Base-by-base conservation (phyloP, 192 early-diverging fungal genomes). In the Diversispora eburnea region DNA sequence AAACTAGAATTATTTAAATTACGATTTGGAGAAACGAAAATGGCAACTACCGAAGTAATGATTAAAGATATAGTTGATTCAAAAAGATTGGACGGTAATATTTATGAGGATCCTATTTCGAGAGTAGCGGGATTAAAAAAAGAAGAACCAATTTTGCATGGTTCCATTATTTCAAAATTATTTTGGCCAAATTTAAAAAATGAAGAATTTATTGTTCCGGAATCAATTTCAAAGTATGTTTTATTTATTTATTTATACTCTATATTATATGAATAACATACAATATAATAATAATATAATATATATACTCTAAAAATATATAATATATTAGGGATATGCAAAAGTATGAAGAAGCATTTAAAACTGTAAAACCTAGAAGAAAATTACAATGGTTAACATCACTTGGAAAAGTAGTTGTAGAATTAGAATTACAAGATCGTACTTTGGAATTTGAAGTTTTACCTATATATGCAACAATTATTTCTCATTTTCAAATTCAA, bases 41-140 rank as follows among this genome's bases (percentile, higher is more conserved):
- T 94, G 49, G 83, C 87, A 39, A 76, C 82, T 25, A 90, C 90
- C 66, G 91, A 93, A 65, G 91, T 94, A 7, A 94, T 94, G 92
- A 79, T 94, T 5, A 91, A 89, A 67, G 92, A 94, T 63, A 76
- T 92, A 41, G 85, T 88, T 12, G 90, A 91, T 49, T 93, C 91
- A 0, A 87, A 88, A 49, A 82, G 92, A 22, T 79, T 89, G 10
- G 83, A 87, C 48, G 42, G 39, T 8, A 20, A 42, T 56, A 15
- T 54, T 48, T 33, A 13, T 60, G 49, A 43, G 4, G 13, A 12
- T 12, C 5, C 49, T 12, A 51, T 51, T 12, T 51, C 49, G 9
- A 51, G 5, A 51, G 49, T 13, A 51, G 49, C 5, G 9, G 49
- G 49, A 51, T 51, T 51, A 13, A 13, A 51, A 51, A 51, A 51